Percentiles rank a stretch among this genome's conserved stretches.
Conservation (phyloP, 1,284 basidiomycete genomes). For the Rhodotorula sp. region DNA sequence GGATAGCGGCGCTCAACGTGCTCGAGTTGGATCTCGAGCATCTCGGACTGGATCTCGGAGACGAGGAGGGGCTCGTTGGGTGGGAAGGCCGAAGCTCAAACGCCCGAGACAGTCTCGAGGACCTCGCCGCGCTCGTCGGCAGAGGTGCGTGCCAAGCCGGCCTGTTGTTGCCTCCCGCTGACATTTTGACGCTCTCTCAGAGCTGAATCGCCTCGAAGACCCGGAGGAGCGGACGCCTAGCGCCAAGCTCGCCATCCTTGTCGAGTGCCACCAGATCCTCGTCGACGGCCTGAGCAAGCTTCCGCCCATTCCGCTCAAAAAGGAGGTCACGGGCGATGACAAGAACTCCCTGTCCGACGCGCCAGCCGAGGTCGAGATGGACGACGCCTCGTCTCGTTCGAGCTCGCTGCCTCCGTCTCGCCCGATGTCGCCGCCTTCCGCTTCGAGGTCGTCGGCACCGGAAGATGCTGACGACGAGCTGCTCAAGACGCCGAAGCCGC, state of each 20-base stretch:
- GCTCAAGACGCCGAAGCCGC: constrained; percentile 18
- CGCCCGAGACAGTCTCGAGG: constrained; percentile 59
- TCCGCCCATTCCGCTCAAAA: constrained; percentile 46
- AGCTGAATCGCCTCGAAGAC: constrained; percentile 63
- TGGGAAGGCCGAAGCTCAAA: constrained; percentile 51
- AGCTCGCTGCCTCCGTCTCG: constrained; percentile 23
- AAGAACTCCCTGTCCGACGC: not conserved
- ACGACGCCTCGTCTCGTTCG: constrained; percentile 31
- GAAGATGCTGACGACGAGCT: constrained; percentile 17
- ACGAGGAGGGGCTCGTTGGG: constrained; percentile 34
- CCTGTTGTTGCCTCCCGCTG: not conserved
- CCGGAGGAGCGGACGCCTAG: constrained; percentile 63
- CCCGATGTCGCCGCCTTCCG: constrained; percentile 15
- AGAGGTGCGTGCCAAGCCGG: constrained; percentile 58
- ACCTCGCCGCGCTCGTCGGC: constrained; percentile 70
- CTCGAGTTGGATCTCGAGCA: constrained; percentile 81
- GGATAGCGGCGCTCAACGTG: constrained; percentile 85
- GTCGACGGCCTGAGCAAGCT: constrained; percentile 59
- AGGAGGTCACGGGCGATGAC: constrained; percentile 32
- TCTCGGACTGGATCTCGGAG: constrained; percentile 72
- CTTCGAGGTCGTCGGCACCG: not conserved
- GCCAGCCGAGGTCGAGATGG: constrained; percentile 44
- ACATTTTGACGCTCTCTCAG: constrained; percentile 51
- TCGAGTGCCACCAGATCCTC: constrained; percentile 76
- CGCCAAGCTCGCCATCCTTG: constrained; percentile 75